Percentiles rank a stretch among this genome's conserved stretches.
phyloP scores from a whole-genome alignment of 2,329 filamentous ascomycete species.

The Colletotrichum phormii region DNA sequence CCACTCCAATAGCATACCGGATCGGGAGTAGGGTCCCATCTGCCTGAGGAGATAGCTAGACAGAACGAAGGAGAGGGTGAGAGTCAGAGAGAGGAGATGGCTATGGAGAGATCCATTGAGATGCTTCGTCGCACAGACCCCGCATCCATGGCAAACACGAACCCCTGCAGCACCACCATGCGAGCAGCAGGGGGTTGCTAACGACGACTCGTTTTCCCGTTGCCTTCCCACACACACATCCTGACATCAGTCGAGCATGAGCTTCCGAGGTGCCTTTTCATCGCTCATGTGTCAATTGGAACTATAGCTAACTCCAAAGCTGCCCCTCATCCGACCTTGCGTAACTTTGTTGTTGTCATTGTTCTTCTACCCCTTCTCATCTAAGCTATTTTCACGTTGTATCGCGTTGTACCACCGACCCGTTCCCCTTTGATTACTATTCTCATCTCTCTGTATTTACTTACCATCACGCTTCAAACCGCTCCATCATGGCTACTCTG shows the following conservation, averaged over 20 bases:
- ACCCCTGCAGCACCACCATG: conserved; percentile 32
- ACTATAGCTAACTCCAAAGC: conserved; percentile 29
- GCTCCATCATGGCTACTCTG: conserved; percentile 18
- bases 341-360: neutral
- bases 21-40: conserved; percentile 16
- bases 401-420: neutral
- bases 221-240: neutral
- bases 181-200: conserved; percentile 27
- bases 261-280: conserved; percentile 33
- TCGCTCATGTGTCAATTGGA: neutral
- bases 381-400: neutral
- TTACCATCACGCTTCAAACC: neutral
- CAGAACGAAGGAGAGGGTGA: neutral
- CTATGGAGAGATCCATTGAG: neutral
- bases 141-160: conserved; percentile 24
- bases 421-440: neutral
- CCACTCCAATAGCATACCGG: neutral
- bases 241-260: conserved; percentile 34
- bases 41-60: neutral
- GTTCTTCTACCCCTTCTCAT: neutral
- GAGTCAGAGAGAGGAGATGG: neutral
- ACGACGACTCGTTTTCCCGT: conserved; percentile 11
- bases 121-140: conserved; percentile 32
- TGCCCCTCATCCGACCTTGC: conserved; percentile 5
- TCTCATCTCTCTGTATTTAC: neutral